Evolutionary conservation across 306 rosid genomes (phyloP).

Genomic region (Geum urbanum): DNA sequence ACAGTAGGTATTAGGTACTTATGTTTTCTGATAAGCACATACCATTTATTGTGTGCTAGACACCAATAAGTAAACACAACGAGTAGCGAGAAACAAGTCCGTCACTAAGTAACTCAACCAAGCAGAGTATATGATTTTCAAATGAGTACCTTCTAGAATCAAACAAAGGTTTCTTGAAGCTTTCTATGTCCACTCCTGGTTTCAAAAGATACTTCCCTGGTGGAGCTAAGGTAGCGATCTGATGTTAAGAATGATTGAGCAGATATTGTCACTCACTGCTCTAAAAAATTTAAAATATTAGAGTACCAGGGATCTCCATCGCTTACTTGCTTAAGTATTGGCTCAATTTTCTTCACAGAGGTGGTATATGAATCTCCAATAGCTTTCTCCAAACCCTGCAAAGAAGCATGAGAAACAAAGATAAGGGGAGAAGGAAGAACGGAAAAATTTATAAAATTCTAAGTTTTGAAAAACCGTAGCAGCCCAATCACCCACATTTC

Average conservation of each 20-base stretch:
- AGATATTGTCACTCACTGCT: slow-evolving; percentile 24
- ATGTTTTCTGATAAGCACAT: not conserved
- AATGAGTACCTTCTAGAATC: slow-evolving; percentile 76
- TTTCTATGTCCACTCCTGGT: slow-evolving; percentile 58
- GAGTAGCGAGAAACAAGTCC: not conserved
- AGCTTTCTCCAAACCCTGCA: slow-evolving; percentile 81
- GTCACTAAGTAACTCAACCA: slow-evolving; percentile 12
- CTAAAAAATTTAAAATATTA: slow-evolving; percentile 17
- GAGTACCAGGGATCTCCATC: slow-evolving; percentile 24
- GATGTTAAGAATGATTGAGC: slow-evolving; percentile 44
- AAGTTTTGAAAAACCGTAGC: not conserved
- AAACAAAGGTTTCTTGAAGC: slow-evolving; percentile 53
- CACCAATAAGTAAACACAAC: not conserved
- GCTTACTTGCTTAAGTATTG: slow-evolving; percentile 72
- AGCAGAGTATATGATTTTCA: slow-evolving; percentile 11
- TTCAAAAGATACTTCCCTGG: slow-evolving; percentile 74
- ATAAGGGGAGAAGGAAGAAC: slow-evolving; percentile 5
- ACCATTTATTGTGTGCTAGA: not conserved
- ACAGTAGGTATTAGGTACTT: slow-evolving; percentile 5
- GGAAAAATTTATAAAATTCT: not conserved
- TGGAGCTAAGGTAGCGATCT: slow-evolving; percentile 76
- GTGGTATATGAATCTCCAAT: slow-evolving; percentile 68
- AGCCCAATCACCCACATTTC: not conserved
- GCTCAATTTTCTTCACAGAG: slow-evolving; percentile 62
- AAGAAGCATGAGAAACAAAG: slow-evolving; percentile 20